Evolutionary conservation across 108 stramenopile species (phyloP), one percentile per base, ranked within the genome.

Genomic region (Nannochloropsis granulata): DNA sequence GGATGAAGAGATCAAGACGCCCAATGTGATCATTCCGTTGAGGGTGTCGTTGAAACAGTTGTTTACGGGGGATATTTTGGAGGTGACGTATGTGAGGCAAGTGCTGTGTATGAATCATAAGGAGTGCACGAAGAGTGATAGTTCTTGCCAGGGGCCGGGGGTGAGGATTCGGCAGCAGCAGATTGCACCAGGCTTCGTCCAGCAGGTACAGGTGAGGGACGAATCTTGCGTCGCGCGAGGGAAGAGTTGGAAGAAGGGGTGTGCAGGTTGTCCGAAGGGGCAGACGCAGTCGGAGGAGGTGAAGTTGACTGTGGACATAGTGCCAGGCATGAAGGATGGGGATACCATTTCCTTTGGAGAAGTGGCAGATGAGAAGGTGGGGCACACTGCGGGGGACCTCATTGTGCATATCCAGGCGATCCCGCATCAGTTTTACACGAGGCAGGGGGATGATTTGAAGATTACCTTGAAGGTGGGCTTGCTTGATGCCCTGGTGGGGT

Each of bases 251-350:
- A 89, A 92, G 25, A 71, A 86, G 25, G 91, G 92, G 44, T 98
- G 97, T 85, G 82, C 84, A 79, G 94, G 88, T 12, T 98, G 97
- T 90, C 96, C 96, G 11, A 90, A 92, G n/a, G 94, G 94, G 8
- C 91, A 95, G 83, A 98, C 98, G 12, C 90, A 94, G 83, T 89
- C 95, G 23, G 98, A 98, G 90, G 94, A 93, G 89, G 95, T 96
- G 81, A 92, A 93, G 46, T 88, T 98, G 83, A 97, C 98, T 0
- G 92, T 97, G 79, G 96, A 97, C 85, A 86, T 96, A 2, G 81
- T 89, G 43, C 90, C 92, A 89, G 96, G 96, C 56, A 93, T 95
- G 91, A 84, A 93, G 43, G 86, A 90, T 13, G 94, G 94, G 19
- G 95, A 97, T 85, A 43, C 81, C 12, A 93, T 97, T 80, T 94